These are phyloP conservation scores for Tulasnella sp. DNA, from an alignment of 768 basidiomycete species.

Conservation along the genomic window DNA sequence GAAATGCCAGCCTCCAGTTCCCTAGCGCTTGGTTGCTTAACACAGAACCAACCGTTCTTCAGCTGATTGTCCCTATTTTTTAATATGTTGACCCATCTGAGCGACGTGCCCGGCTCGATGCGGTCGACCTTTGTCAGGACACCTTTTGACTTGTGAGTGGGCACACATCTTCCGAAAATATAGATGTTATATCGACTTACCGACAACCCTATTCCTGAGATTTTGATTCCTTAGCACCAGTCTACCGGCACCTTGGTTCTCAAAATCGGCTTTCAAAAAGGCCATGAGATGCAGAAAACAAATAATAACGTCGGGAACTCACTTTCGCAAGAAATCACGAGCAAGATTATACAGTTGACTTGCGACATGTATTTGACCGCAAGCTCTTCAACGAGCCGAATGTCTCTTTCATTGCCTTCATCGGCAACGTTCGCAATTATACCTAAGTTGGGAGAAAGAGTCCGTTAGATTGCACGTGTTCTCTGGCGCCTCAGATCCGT, in stretches of 20 bases:
- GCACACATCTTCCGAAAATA: too few species aligned
- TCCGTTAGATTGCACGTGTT: too few species aligned
- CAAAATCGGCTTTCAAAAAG: constrained; percentile 48
- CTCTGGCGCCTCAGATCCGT: too few species aligned
- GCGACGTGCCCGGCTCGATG: constrained; percentile 42
- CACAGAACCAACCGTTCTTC: constrained; percentile 46
- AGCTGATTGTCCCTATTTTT: constrained; percentile 27
- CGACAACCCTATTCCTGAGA: constrained; percentile 53
- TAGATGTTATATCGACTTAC: constrained; percentile 27
- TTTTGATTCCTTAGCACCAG: constrained; percentile 49
- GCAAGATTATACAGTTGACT: constrained; percentile 9
- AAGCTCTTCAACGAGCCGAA: constrained; percentile 8
- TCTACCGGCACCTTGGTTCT: constrained; percentile 63
- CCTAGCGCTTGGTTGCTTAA: constrained; percentile 41
- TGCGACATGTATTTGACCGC: constrained; percentile 4
- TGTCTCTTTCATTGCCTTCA: constrained; percentile 10
- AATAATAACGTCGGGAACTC: background rate
- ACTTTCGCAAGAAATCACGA: constrained; percentile 17
- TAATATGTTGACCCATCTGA: constrained; percentile 34
- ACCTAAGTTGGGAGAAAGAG: too few species aligned
- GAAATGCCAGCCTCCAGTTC: constrained; percentile 40
- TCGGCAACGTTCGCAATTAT: constrained; percentile 14
- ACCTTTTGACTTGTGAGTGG: too few species aligned
- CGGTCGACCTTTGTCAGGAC: constrained; percentile 66
- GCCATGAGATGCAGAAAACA: background rate